Evolutionary conservation across 768 basidiomycete genomes (phyloP).

Genomic region (Suillus decipiens): DNA sequence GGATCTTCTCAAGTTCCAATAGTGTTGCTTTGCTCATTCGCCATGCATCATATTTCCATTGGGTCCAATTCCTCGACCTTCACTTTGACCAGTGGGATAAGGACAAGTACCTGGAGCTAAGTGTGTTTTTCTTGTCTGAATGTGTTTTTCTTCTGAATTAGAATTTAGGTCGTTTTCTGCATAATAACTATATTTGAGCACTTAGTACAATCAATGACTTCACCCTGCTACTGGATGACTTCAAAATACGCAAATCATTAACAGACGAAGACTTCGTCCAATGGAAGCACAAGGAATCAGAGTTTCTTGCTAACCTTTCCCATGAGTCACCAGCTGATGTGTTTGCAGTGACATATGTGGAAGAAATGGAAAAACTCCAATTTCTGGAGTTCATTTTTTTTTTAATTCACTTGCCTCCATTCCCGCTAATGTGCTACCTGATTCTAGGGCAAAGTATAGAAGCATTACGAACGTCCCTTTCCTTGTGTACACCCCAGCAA

Average conservation of each 20-base stretch:
- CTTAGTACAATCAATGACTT: constrained; percentile 11
- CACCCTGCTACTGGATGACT: background rate
- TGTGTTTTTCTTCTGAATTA: too few relatives aligned
- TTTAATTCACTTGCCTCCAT: background rate
- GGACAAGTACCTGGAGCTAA: constrained; percentile 9
- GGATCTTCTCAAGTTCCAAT: constrained; percentile 19
- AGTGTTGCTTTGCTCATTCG: constrained; percentile 9
- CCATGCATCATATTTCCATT: constrained; percentile 19
- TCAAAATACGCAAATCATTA: background rate
- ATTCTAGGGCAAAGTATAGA: constrained; percentile 16
- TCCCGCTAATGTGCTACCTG: background rate
- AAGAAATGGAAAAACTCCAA: constrained; percentile 4
- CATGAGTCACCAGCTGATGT: constrained; percentile 23
- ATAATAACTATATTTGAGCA: constrained; percentile 22
- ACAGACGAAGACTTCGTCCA: background rate
- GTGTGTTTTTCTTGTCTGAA: background rate
- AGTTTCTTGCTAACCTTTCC: background rate
- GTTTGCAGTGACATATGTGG: constrained; percentile 13
- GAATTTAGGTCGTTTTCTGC: constrained; percentile 10
- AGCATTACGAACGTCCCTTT: constrained; percentile 15
- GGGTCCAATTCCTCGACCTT: constrained; percentile 14
- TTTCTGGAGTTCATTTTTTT: background rate
- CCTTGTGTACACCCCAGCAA: constrained; percentile 15
- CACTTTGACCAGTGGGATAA: constrained; percentile 14
- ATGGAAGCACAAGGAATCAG: constrained; percentile 4